phyloP scores from a whole-genome alignment of 2,329 filamentous ascomycete species.

The Fusarium scirpi region DNA sequence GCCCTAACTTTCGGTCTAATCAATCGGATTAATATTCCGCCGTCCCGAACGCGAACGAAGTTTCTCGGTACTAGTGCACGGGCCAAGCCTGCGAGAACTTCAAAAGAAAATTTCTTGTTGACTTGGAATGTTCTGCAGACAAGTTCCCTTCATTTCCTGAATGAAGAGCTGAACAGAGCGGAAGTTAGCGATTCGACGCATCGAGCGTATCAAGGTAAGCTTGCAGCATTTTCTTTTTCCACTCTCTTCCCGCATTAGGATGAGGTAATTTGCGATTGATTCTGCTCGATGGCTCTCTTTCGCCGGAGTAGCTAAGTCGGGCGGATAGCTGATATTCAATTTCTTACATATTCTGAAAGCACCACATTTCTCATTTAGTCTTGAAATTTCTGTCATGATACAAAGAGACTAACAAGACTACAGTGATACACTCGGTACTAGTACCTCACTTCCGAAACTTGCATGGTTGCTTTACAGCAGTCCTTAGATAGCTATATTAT shows the following conservation, averaged over 20 bases:
- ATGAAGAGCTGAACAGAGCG: constrained; percentile 39
- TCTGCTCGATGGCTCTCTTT: constrained; percentile 81
- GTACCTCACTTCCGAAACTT: neutral
- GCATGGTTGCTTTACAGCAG: neutral
- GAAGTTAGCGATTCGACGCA: neutral
- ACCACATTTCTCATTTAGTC: constrained; percentile 34
- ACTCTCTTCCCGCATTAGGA: constrained; percentile 65
- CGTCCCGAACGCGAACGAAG: constrained; percentile 25
- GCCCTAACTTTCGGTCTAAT: constrained; percentile 52
- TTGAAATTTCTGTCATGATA: constrained; percentile 31
- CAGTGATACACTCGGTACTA: constrained; percentile 30
- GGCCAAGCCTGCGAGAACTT: constrained; percentile 41
- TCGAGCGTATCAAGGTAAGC: constrained; percentile 49
- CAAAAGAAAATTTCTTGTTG: constrained; percentile 45
- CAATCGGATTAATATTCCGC: constrained; percentile 49
- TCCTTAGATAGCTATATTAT: neutral
- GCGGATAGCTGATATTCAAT: constrained; percentile 84
- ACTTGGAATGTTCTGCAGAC: neutral
- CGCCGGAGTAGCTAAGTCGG: constrained; percentile 90
- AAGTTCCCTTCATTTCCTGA: constrained; percentile 7
- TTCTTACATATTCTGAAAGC: constrained; percentile 99
- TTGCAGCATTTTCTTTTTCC: neutral
- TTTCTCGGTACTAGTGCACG: constrained; percentile 28
- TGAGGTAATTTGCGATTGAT: constrained; percentile 99
- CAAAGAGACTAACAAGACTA: constrained; percentile 44